Conservation (phyloP, 192 early-diverging fungal species). For the Coemansia umbellata region DNA sequence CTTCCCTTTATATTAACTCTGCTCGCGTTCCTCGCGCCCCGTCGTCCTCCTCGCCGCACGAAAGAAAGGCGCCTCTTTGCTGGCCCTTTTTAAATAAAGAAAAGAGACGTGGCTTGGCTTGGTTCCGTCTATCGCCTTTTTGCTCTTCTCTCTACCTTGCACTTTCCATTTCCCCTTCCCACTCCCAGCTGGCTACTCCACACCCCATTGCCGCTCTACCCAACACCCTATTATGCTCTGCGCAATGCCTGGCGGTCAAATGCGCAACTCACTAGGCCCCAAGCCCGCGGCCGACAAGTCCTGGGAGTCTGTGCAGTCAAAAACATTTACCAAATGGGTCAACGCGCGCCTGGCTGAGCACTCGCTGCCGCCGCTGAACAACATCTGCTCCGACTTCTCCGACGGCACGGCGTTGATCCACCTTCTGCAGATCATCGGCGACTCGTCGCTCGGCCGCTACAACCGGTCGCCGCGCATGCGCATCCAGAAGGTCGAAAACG, state of each 20-base stretch:
- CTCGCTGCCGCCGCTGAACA: slow-evolving; percentile 42
- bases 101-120: not conserved
- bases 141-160: slow-evolving; percentile 1
- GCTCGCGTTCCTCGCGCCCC: no score
- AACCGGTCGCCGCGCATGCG: slow-evolving; percentile 86
- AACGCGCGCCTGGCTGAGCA: slow-evolving; percentile 68
- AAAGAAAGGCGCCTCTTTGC: no score
- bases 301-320: slow-evolving; percentile 91
- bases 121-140: not conserved
- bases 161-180: not conserved
- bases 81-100: not conserved
- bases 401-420: slow-evolving; percentile 68
- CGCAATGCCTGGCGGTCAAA: slow-evolving; percentile 31
- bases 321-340: slow-evolving; percentile 84
- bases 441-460: slow-evolving; percentile 78
- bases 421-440: slow-evolving; percentile 91
- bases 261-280: slow-evolving; percentile 13
- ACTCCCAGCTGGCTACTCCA: not conserved
- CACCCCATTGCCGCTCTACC: no score
- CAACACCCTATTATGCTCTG: slow-evolving; percentile 10
- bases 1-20: no score
- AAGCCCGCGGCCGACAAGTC: slow-evolving; percentile 37
- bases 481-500: slow-evolving; percentile 94
- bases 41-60: no score
- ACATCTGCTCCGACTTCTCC: slow-evolving; percentile 60